Evolutionary conservation across 192 early-diverging fungal species (phyloP).

Genomic region (Coemansia sp.): DNA sequence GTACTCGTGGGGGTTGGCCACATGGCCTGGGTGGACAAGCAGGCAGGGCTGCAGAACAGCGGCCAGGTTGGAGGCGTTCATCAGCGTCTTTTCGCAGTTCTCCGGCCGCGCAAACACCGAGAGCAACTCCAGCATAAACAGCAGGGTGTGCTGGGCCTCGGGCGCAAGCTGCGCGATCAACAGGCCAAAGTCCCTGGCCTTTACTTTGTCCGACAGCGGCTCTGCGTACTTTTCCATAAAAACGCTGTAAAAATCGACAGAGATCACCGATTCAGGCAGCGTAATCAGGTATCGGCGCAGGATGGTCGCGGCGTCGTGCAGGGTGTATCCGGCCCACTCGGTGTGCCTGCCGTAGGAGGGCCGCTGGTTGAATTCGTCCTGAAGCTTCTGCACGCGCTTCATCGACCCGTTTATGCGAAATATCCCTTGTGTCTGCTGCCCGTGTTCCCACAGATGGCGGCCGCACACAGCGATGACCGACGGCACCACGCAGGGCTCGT

Average conservation of each 20-base stretch:
- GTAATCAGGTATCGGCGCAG: constrained; percentile 68
- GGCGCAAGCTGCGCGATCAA: constrained; percentile 59
- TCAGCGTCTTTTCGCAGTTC: constrained; percentile 58
- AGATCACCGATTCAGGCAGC: constrained; percentile 72
- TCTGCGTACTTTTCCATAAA: constrained; percentile 62
- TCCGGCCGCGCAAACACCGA: constrained; percentile 38
- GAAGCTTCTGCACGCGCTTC: constrained; percentile 66
- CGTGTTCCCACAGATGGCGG: constrained; percentile 44
- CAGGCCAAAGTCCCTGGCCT: constrained; percentile 53
- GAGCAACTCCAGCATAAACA: constrained; percentile 69
- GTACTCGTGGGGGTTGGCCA: constrained; percentile 69
- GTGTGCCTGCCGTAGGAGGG: constrained; percentile 61
- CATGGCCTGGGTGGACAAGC: constrained; percentile 68
- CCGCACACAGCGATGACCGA: constrained; percentile 48
- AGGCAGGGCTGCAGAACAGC: constrained; percentile 75
- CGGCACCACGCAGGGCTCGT: constrained; percentile 49
- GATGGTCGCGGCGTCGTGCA: constrained; percentile 77
- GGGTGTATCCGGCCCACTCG: constrained; percentile 65
- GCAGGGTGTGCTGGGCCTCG: constrained; percentile 63
- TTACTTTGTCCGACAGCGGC: constrained; percentile 40
- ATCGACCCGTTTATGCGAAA: constrained; percentile 74
- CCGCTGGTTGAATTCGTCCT: constrained; percentile 63
- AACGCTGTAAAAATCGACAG: constrained; percentile 59
- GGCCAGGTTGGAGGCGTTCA: constrained; percentile 72
- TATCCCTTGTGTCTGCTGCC: constrained; percentile 63